Conservation (phyloP, 2,329 filamentous ascomycete species). For the Zymoseptoria tritici region DNA sequence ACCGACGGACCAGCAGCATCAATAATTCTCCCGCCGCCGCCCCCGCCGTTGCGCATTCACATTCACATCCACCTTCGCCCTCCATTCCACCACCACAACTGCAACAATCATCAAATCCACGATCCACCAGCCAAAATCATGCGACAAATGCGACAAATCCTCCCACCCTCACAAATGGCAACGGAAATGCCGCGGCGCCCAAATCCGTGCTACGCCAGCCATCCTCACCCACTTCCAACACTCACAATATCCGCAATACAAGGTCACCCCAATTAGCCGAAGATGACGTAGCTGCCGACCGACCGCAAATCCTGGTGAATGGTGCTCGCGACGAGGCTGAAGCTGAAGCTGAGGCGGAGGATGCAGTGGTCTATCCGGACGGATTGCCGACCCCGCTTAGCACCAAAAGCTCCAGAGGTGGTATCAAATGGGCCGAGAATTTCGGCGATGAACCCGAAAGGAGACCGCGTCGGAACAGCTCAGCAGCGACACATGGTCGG, state of each 20-base stretch:
- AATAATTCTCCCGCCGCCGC: conserved; percentile 1
- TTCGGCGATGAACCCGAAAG: conserved; percentile 2
- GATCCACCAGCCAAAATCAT: not conserved
- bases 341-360: conserved; percentile 3
- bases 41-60: not conserved
- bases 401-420: conserved; percentile 15
- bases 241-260: not conserved
- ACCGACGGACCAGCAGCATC: conserved; percentile 12
- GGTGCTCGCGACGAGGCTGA: conserved; percentile 8
- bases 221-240: not conserved
- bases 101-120: not conserved
- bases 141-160: not conserved
- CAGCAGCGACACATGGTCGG: conserved; percentile 21
- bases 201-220: not conserved
- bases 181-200: not conserved
- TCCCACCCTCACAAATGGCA: not conserved
- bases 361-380: conserved; percentile 9
- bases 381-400: conserved; percentile 13
- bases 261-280: not conserved
- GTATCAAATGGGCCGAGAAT: conserved; percentile 18
- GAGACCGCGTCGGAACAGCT: conserved; percentile 20
- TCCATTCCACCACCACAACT: conserved; percentile 1
- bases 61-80: not conserved
- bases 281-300: not conserved
- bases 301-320: conserved; percentile 3